Evolutionary conservation across 2,329 filamentous ascomycete species (phyloP).

Genomic region (Botrytis medusae): DNA sequence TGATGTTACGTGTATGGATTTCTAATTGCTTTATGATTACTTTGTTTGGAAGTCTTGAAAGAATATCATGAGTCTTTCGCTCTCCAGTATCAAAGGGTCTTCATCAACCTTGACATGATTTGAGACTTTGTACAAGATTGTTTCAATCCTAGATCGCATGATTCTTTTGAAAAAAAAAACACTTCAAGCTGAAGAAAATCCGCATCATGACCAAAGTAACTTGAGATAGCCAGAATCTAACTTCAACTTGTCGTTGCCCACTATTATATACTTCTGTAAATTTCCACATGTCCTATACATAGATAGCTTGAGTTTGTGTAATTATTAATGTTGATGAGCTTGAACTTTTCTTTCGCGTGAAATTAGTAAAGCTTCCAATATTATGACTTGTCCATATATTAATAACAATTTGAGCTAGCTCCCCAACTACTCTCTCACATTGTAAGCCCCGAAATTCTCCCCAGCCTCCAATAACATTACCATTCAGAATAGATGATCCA

Average conservation of each 20-base stretch:
- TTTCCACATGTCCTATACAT: background rate
- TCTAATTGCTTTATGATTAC: background rate
- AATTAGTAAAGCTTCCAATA: background rate
- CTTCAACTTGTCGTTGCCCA: background rate
- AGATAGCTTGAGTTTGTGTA: background rate
- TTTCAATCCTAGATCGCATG: background rate
- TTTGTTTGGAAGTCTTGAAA: too few relatives aligned
- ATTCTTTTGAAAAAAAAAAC: too few relatives aligned
- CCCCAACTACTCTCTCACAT: background rate
- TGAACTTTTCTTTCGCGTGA: background rate
- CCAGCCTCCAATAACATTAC: background rate
- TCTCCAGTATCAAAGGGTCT: background rate
- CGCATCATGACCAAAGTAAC: accelerated
- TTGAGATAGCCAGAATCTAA: background rate
- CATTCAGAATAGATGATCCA: background rate
- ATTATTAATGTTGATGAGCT: background rate
- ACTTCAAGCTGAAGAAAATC: background rate
- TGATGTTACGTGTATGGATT: too few relatives aligned
- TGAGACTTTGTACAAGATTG: background rate
- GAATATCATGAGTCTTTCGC: background rate
- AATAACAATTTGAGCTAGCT: background rate
- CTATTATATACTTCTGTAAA: background rate
- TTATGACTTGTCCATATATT: background rate
- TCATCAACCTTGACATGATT: background rate
- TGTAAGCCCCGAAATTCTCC: background rate